phyloP scores from a whole-genome alignment of 1,139 yeast genomes.

The Nadsonia starkeyi-henricii region DNA sequence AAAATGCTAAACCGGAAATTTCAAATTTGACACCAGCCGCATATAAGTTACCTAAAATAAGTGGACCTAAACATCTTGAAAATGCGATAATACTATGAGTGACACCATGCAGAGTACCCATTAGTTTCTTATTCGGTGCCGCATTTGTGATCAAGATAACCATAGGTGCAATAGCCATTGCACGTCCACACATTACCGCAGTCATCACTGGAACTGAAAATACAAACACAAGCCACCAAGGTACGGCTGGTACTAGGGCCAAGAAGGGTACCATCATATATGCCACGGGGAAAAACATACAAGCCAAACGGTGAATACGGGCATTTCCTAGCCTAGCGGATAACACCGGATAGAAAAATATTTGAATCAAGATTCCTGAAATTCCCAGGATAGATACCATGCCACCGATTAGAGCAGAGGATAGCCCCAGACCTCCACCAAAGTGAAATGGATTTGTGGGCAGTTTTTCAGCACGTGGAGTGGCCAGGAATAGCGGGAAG shows the following conservation, averaged over 20 bases:
- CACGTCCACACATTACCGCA: constrained; percentile 15
- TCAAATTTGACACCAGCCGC: constrained; percentile 32
- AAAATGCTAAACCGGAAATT: constrained; percentile 41
- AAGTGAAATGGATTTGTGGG: constrained; percentile 27
- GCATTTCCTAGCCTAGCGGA: constrained; percentile 38
- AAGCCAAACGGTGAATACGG: constrained; percentile 31
- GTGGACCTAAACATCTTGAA: constrained; percentile 45
- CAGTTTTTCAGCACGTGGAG: constrained; percentile 24
- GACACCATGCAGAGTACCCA: constrained; percentile 22
- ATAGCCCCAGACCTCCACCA: constrained; percentile 37
- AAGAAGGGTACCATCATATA: constrained; percentile 40
- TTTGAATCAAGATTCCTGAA: constrained; percentile 37
- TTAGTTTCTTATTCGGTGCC: constrained; percentile 14
- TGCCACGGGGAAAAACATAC: constrained; percentile 33
- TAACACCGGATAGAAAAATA: constrained; percentile 39
- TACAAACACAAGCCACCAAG: constrained; percentile 28
- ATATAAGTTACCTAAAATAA: constrained; percentile 38
- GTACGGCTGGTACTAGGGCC: constrained; percentile 31
- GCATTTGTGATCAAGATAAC: constrained; percentile 21
- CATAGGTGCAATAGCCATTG: constrained; percentile 22
- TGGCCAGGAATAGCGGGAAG: constrained; percentile 45
- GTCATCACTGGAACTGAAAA: constrained; percentile 11
- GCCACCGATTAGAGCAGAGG: constrained; percentile 37
- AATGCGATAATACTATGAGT: constrained; percentile 30
- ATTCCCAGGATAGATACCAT: constrained; percentile 42